Base-by-base conservation (phyloP, 495 filamentous ascomycete genomes). In the Hypoxylon fuscum region DNA sequence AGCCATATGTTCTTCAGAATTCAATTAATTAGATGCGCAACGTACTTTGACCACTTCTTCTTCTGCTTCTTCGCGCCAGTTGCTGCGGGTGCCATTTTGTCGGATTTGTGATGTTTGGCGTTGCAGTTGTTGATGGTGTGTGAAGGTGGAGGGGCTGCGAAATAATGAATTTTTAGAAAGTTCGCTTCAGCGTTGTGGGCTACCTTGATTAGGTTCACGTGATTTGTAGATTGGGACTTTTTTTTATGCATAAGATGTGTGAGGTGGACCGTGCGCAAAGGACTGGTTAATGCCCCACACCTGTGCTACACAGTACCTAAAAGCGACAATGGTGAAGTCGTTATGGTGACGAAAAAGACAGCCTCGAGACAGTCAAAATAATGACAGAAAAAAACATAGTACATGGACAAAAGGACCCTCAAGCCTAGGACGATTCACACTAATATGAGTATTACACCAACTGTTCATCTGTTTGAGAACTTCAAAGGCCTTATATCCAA, bases 41-140 rank as follows among this genome's bases (percentile, higher is more conserved):
- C 69, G 15, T 70, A 96, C 91, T 97, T 98, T 71, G 93, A 97
- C 94, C 94, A 97, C 94, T 97, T 96, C 92, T 98, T 98, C 91
- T 97, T 96, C 78, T 94, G 91, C 85, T 96, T 96, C 88, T 96
- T 96, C 77, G 89, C 91, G 76, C 91, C 92, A 79, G 90, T 80
- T 78, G 87, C 83, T 80, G 89, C 86, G 80, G 90, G 89, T 73
- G 90, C 90, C 90, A 81, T 81, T 69, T 77, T 81, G 73, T 69
- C 72, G 57, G 52, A 60, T 70, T 59, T 74, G 56, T 74, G 63
- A 67, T 73, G 66, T 74, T 74, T 74, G 77, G 66, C 76, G 74
- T 71, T 78, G 73, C 72, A 72, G 70, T 75, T 72, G 69, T 72
- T 69, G 63, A 56, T 68, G 59, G 51, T 72, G 68, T 68, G 64